Percentiles rank a stretch among this genome's conserved stretches.
Conservation (phyloP, 805 yeast genomes). For the Metschnikowia gruessii region DNA sequence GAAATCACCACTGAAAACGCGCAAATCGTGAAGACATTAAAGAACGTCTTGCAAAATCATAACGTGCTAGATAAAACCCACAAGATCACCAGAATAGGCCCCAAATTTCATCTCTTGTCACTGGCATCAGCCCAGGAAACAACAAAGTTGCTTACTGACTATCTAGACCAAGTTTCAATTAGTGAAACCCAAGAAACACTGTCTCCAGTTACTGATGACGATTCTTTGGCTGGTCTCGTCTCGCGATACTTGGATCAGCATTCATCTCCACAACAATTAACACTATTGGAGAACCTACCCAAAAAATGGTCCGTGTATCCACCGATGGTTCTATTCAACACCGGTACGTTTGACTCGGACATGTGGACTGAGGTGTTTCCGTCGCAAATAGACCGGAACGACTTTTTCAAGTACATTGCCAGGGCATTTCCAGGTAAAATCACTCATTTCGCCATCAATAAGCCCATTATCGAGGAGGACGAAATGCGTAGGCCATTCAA, state of each 20-base stretch:
- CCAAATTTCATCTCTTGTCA: slow-evolving; percentile 4
- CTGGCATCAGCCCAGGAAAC: slow-evolving; percentile 1
- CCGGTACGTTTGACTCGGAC: slow-evolving; percentile 43
- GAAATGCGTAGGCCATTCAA: slow-evolving; percentile 63
- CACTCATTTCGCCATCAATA: slow-evolving; percentile 69
- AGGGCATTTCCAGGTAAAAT: slow-evolving; percentile 11
- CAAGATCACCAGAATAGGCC: slow-evolving; percentile 9
- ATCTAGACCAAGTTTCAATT: not conserved
- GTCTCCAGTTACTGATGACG: not conserved
- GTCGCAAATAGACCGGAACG: slow-evolving; percentile 7
- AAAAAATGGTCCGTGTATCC: slow-evolving; percentile 61
- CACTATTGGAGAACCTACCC: slow-evolving; percentile 31
- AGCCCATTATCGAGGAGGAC: slow-evolving; percentile 58
- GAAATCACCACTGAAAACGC: slow-evolving; percentile 8
- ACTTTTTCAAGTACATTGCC: slow-evolving; percentile 17
- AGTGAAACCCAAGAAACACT: not conserved
- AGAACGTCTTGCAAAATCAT: slow-evolving; percentile 8
- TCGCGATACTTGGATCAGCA: not conserved
- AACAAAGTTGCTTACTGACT: not conserved
- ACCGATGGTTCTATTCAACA: slow-evolving; percentile 60
- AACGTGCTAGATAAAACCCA: slow-evolving; percentile 7
- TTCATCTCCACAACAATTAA: not conserved
- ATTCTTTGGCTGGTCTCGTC: slow-evolving; percentile 1
- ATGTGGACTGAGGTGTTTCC: slow-evolving; percentile 28
- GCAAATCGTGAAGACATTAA: slow-evolving; percentile 13